Base-by-base conservation (phyloP, 192 early-diverging fungal genomes). In the Rhizophagus sp. region DNA sequence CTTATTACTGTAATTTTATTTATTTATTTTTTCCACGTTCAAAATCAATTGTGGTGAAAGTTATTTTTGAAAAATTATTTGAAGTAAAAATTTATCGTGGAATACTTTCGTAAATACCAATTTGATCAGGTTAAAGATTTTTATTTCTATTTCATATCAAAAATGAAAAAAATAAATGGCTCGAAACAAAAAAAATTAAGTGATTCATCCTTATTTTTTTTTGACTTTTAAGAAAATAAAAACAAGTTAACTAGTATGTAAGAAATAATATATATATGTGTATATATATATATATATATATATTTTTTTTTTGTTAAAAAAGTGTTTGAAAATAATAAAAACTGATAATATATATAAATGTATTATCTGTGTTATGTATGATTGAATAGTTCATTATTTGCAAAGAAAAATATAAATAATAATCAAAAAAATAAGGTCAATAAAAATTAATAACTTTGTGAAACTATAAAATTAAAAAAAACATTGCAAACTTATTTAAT, bases 311-410 rank as follows among this genome's bases (percentile, higher is more conserved):
- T 47, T 47, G 12, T 0, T 36, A 3, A 36, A 36, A 36, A 36
- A 3, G 34, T 47, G 44, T 47, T 47, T 47, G 44, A 47, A 44
- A 12, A 47, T 47, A 47, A 47, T 12, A 47, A 47, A 47, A 12
- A 47, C 44, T 47, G 44, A 12, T 12, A 47, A 47, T 47, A 47
- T 47, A 47, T 47, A 47, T 22, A 75, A 49, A 47, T 41, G 49
- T 61, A 30, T 75, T 61, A 47, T 27, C 73, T 30, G 49, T 61
- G 13, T 61, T 61, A 75, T 33, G 49, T 22, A 61, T 61, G 22
- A 61, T 44, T 10, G 73, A 41, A 49, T 61, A 57, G 49, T 25
- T 75, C 73, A 61, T 25, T 75, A 61, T 19, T 61, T 22, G 49
- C 73, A 57, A 61, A 39, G 6, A 17, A 41, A 27, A 68, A 25